phyloP scores from a whole-genome alignment of 371 early-diverging fungal genomes.

The Apophysomyces sp. region DNA sequence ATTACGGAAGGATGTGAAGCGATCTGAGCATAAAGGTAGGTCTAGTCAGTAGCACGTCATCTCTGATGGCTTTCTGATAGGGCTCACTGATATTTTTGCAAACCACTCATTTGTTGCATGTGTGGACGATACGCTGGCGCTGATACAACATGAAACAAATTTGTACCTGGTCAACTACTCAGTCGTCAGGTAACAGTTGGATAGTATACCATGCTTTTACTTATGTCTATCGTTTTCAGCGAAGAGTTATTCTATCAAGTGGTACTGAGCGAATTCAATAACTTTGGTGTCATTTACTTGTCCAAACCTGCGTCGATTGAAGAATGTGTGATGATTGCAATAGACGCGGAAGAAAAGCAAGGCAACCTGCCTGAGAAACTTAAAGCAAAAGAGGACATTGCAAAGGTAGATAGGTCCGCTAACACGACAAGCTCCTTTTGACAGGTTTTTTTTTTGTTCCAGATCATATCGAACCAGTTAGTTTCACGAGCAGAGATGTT shows the following conservation, averaged over 20 bases:
- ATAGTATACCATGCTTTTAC: background rate
- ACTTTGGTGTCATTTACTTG: slow-evolving; percentile 77
- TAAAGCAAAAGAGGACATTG: slow-evolving; percentile 53
- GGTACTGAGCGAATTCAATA: slow-evolving; percentile 76
- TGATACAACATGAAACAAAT: slow-evolving; percentile 81
- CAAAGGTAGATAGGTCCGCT: slow-evolving; percentile 38
- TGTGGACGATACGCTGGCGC: slow-evolving; percentile 70
- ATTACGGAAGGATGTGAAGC: slow-evolving; percentile 70
- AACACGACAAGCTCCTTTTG: background rate
- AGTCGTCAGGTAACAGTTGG: slow-evolving; percentile 56
- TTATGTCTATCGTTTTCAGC: no score
- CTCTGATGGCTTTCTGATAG: slow-evolving; percentile 24
- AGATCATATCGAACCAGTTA: slow-evolving; percentile 59
- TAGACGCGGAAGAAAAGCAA: slow-evolving; percentile 54
- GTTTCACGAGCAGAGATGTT: slow-evolving; percentile 76
- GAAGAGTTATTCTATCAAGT: slow-evolving; percentile 89
- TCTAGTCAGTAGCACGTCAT: background rate
- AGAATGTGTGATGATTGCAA: slow-evolving; percentile 65
- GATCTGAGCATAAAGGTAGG: slow-evolving; percentile 59
- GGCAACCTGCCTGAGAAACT: slow-evolving; percentile 46
- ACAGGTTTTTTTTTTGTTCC: slow-evolving; percentile 5
- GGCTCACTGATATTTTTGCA: slow-evolving; percentile 68
- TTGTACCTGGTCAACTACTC: slow-evolving; percentile 81
- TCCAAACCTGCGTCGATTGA: slow-evolving; percentile 61
- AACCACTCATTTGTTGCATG: slow-evolving; percentile 91